A percentile compares a stretch with the other conserved stretches of the same genome.
These are phyloP conservation scores for Clausena lansium DNA, from an alignment of 345 rosid genomes.

Conservation along the genomic window DNA sequence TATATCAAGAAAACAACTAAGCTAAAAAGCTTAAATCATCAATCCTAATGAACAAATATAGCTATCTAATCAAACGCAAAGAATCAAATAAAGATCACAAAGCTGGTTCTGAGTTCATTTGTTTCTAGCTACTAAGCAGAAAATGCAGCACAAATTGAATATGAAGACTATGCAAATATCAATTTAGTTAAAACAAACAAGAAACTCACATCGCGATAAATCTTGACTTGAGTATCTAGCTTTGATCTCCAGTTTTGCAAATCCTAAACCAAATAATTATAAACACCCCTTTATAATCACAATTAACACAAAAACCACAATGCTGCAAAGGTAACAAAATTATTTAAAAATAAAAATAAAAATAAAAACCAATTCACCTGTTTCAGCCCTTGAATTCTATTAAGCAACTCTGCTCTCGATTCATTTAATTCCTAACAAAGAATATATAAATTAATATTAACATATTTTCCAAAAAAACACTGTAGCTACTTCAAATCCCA, in stretches of 20 bases:
- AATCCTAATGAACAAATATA: not conserved
- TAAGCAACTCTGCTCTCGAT: conserved; percentile 80
- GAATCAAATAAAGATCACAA: not conserved
- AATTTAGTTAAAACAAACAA: not conserved
- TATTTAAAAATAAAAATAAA: too few relatives aligned
- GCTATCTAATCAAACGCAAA: not conserved
- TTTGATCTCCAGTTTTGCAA: conserved; percentile 93
- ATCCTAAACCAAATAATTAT: conserved; percentile 49
- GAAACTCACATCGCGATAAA: conserved; percentile 72
- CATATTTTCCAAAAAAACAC: not conserved
- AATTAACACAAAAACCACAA: not conserved
- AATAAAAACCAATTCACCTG: conserved; percentile 46
- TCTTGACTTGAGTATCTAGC: conserved; percentile 83
- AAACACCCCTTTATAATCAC: not conserved
- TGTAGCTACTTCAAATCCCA: not conserved
- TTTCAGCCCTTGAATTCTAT: conserved; percentile 80
- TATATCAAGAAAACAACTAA: not conserved
- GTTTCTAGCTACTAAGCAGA: conserved; percentile 1
- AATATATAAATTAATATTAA: not conserved
- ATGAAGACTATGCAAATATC: not conserved
- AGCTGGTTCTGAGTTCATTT: not conserved
- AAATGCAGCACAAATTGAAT: not conserved
- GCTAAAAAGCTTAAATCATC: not conserved
- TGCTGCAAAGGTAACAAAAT: not conserved
- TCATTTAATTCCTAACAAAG: conserved; percentile 65